Conservation (phyloP, 1,139 yeast species). For the Geotrichum australiense region DNA sequence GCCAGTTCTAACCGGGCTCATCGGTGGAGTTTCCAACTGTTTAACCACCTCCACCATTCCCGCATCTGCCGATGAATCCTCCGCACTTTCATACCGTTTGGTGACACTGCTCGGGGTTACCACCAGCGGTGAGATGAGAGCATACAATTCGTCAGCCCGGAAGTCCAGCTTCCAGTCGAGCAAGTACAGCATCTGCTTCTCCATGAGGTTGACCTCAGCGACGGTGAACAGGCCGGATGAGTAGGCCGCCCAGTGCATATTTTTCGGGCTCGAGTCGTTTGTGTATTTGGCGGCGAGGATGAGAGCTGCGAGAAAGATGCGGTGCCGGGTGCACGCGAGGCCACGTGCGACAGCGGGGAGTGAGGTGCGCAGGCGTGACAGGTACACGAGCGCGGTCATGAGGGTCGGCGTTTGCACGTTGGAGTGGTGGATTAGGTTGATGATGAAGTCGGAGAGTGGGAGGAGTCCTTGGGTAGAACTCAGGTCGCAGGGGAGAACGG, state of each 20-base stretch:
- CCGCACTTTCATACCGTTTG: no score
- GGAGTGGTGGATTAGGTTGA: slow-evolving; percentile 63
- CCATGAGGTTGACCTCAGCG: slow-evolving; percentile 83
- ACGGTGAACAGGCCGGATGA: slow-evolving; percentile 74
- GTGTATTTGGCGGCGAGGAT: slow-evolving; percentile 84
- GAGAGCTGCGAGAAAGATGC: slow-evolving; percentile 82
- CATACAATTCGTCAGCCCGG: slow-evolving; percentile 58
- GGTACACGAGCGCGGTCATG: slow-evolving; percentile 83
- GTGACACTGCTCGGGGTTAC: no score
- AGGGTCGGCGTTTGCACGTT: slow-evolving; percentile 93
- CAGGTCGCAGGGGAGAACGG: slow-evolving; percentile 55
- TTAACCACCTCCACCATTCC: background rate
- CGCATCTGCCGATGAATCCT: background rate
- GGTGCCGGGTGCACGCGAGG: slow-evolving; percentile 87
- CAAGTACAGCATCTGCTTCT: slow-evolving; percentile 73
- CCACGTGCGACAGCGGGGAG: slow-evolving; percentile 89
- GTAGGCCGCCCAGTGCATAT: slow-evolving; percentile 92
- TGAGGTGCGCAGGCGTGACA: slow-evolving; percentile 64
- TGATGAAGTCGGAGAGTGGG: slow-evolving; percentile 57
- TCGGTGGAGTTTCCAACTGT: slow-evolving; percentile 5
- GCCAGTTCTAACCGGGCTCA: background rate
- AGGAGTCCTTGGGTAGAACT: slow-evolving; percentile 38
- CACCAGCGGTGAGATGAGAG: slow-evolving; percentile 68
- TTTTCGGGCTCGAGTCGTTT: slow-evolving; percentile 89
- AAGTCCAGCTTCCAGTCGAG: slow-evolving; percentile 80